Base-by-base conservation (phyloP, 2,329 filamentous ascomycete genomes). In the Didymella glomerata region DNA sequence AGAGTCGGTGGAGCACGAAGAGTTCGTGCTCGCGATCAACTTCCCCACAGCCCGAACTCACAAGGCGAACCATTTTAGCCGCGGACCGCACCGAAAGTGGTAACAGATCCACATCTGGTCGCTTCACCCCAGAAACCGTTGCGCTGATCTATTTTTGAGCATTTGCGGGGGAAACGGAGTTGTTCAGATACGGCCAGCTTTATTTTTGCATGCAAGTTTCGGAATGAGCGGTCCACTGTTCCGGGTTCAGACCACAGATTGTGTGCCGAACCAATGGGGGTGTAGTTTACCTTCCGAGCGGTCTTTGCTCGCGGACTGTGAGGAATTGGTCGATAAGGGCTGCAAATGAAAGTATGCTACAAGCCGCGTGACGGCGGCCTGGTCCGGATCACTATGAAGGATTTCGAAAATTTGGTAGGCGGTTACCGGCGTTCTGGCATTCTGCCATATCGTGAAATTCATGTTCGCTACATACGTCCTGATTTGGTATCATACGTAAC, bases 31-130 rank as follows among this genome's bases (percentile, higher is more conserved):
- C 20, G 24, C 8, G 22, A 34, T 44, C 11, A 41, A 34, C 46
- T 52, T 57, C 50, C 50, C 56, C 56, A 47, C 50, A 18, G 56
- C 56, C 50, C 50, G 36, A 46, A 20, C 11, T 48, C 27, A 40
- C 25, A 34, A 20, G 30, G 30, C 42, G 34, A 42, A 28, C 30
- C 54, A 30, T 18, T 49, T 61, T 57, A 50, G 48, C 45, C 54
- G 40, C 49, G 59, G 59, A 54, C 59, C 59, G 59, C 36, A n/a
- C 28, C 56, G 8, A 51, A 50, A 36, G 10, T 16, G 40, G 56
- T 34, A 59, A 9, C 3, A 0, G 47, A 50, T 30, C 47, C 47
- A 54, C 46, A 41, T n/a, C 3, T 40, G 7, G n/a, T 20, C 18
- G 22, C n/a, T 25, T 47, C 50, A 59, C 47, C 27, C 40, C 41